Evolutionary conservation across 306 rosid genomes (phyloP).

Genomic region (Notholithocarpus densiflorus): DNA sequence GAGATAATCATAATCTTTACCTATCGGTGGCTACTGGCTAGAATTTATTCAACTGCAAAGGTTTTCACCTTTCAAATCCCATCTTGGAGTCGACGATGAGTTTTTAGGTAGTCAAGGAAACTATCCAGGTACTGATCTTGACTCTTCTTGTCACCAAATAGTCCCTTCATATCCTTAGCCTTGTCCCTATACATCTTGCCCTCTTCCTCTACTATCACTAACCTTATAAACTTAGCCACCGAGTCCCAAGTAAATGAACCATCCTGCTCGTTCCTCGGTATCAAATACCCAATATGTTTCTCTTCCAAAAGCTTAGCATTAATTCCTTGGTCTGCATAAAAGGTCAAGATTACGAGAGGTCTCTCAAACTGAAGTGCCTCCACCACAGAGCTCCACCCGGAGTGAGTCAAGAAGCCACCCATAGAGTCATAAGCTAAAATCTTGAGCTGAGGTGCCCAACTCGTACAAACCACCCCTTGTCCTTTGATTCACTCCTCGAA

Average conservation of each 20-base stretch:
- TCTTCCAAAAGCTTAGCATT: conserved; percentile 36
- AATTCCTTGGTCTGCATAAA: conserved; percentile 25
- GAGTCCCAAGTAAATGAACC: conserved; percentile 31
- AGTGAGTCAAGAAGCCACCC: conserved; percentile 45
- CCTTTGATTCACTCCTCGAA: conserved; percentile 43
- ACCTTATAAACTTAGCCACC: conserved; percentile 31
- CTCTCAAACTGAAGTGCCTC: conserved; percentile 29
- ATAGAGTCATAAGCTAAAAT: conserved; percentile 34
- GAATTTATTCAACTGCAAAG: too few relatives aligned
- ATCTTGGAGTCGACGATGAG: neutral
- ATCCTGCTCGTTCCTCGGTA: conserved; percentile 31
- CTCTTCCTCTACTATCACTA: conserved; percentile 28
- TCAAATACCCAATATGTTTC: conserved; percentile 28
- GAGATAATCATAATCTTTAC: too few relatives aligned
- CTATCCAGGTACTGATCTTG: conserved; percentile 16
- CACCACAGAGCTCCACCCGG: conserved; percentile 45
- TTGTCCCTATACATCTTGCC: conserved; percentile 34
- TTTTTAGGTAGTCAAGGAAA: conserved; percentile 12
- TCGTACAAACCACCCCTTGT: conserved; percentile 40
- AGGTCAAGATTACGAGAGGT: conserved; percentile 24
- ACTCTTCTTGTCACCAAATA: conserved; percentile 7
- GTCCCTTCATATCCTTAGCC: conserved; percentile 26
- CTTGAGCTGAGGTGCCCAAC: conserved; percentile 56
- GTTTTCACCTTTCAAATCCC: neutral
- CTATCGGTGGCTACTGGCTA: too few relatives aligned